Evolutionary conservation across 2,329 filamentous ascomycete genomes (phyloP).

Genomic region (Rhytidhysteron rufulum): DNA sequence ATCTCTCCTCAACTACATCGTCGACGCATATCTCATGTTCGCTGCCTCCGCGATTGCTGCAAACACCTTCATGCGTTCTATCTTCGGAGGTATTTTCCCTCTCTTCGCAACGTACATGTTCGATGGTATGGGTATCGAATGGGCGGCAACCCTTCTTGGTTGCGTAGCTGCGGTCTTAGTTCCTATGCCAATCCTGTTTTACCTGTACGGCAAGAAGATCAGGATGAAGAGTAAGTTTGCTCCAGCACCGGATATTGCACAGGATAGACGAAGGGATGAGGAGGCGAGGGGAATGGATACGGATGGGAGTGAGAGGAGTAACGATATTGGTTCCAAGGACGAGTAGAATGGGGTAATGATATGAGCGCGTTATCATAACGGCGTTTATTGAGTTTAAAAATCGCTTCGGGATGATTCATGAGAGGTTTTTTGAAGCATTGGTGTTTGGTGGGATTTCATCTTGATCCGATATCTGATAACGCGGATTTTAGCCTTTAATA

Average conservation of each 20-base stretch:
- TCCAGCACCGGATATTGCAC: conserved; percentile 37
- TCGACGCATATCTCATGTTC: conserved; percentile 57
- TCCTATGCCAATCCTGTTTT: conserved; percentile 44
- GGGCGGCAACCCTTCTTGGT: conserved; percentile 44
- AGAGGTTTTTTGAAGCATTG: too few species aligned
- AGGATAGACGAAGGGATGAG: conserved; percentile 32
- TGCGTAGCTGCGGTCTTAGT: conserved; percentile 40
- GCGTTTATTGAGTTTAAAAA: too few species aligned
- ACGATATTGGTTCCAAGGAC: not conserved
- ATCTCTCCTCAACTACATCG: conserved; percentile 55
- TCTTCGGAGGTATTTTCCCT: conserved; percentile 50
- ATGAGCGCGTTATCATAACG: too few species aligned
- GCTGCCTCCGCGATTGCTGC: conserved; percentile 54
- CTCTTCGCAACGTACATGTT: conserved; percentile 57
- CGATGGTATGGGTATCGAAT: conserved; percentile 49
- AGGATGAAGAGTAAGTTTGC: conserved; percentile 41
- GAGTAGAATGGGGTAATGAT: not conserved
- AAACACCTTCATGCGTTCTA: conserved; percentile 52
- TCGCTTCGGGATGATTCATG: too few species aligned
- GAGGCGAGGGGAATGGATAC: conserved; percentile 18
- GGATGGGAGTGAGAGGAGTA: not conserved
- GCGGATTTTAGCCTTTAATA: too few species aligned
- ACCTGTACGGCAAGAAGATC: conserved; percentile 42
- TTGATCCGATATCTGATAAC: too few species aligned
- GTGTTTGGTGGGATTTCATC: too few species aligned